A percentile compares a stretch with the other conserved stretches of the same genome.
These are phyloP conservation scores for Teratosphaeria gauchensis DNA, from an alignment of 2,329 filamentous ascomycete genomes.

Conservation along the genomic window DNA sequence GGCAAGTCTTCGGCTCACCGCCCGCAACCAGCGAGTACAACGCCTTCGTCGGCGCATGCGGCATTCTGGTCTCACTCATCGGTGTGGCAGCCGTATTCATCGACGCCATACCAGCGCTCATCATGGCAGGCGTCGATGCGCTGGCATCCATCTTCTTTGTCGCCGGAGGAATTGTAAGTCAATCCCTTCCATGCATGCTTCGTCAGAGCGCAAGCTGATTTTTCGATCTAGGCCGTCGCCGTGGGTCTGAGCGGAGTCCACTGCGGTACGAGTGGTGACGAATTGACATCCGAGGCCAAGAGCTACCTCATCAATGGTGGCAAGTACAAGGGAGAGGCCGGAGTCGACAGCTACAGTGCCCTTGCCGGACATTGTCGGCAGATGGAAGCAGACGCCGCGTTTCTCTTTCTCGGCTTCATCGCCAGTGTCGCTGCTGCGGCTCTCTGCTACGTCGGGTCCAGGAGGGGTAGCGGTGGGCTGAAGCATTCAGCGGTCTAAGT, in stretches of 20 bases:
- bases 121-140: constrained; percentile 14
- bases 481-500: constrained; percentile 1
- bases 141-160: constrained; percentile 15
- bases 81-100: constrained; percentile 16
- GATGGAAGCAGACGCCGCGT: constrained; percentile 14
- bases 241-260: constrained; percentile 10
- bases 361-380: constrained; percentile 10
- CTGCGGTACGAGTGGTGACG: constrained; percentile 6
- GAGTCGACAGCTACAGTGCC: not conserved
- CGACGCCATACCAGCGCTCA: constrained; percentile 8
- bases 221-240: constrained; percentile 7
- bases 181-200: not conserved
- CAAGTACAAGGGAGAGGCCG: constrained; percentile 1
- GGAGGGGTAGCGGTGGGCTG: constrained; percentile 2
- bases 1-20: constrained; percentile 11
- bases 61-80: constrained; percentile 12
- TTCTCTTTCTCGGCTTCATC: constrained; percentile 15
- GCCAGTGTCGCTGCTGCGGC: constrained; percentile 7
- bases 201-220: constrained; percentile 1
- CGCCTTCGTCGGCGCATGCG: constrained; percentile 18
- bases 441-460: constrained; percentile 5
- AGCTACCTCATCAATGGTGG: constrained; percentile 13
- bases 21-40: constrained; percentile 14
- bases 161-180: constrained; percentile 20
- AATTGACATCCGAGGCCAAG: not conserved